Conservation (phyloP, 257 asterid genomes). For the Primulina tabacum region DNA sequence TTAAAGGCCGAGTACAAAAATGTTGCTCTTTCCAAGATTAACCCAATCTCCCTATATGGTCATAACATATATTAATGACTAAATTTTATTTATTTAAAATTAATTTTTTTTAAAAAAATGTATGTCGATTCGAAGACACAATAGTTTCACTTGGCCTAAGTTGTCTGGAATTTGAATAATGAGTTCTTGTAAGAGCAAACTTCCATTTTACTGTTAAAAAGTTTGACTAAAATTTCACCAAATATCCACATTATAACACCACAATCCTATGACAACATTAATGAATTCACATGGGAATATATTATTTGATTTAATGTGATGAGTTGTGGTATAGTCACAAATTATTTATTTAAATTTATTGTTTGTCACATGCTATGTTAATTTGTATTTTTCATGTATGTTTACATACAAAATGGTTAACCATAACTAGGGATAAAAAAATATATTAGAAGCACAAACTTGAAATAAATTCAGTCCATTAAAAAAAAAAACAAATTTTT, state of each 20-base stretch:
- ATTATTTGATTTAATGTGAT: too few species aligned
- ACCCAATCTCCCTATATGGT: neutral
- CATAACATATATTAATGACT: neutral
- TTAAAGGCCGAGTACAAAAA: conserved; percentile 26
- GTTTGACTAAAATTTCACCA: too few species aligned
- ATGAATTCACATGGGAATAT: neutral
- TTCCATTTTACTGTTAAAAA: neutral
- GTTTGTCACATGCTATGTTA: neutral
- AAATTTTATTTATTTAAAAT: too few species aligned
- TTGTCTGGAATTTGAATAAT: neutral
- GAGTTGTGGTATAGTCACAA: neutral
- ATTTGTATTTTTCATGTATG: too few species aligned
- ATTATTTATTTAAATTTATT: too few species aligned
- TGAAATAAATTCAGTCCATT: too few species aligned
- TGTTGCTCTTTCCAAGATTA: conserved; percentile 28
- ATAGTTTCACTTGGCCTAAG: neutral
- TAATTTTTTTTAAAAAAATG: neutral
- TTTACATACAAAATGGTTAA: too few species aligned
- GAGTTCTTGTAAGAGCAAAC: neutral
- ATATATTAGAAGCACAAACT: too few species aligned
- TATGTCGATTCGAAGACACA: neutral
- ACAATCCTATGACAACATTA: too few species aligned
- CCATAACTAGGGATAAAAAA: too few species aligned
- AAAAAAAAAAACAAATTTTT: too few species aligned
- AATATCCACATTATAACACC: too few species aligned